These are phyloP conservation scores for Kodamaea derodonti DNA, from an alignment of 1,139 yeast genomes.

Conservation along the genomic window DNA sequence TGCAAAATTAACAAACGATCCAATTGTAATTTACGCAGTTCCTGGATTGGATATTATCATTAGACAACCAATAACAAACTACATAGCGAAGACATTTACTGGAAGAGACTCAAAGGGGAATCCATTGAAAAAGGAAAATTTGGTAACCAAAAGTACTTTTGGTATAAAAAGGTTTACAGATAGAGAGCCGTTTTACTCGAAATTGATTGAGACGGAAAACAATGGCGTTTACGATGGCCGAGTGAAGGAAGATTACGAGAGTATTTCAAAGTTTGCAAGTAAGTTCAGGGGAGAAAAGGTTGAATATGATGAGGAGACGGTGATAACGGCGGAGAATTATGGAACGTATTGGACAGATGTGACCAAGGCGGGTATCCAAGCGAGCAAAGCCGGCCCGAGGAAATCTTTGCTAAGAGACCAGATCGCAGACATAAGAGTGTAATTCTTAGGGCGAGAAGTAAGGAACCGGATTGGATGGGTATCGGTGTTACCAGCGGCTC, in stretches of 20 bases:
- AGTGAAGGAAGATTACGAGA: conserved; percentile 4
- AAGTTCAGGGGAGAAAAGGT: conserved; percentile 3
- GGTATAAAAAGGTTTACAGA: conserved; percentile 23
- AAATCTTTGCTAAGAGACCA: no score
- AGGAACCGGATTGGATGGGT: no score
- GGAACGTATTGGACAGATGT: conserved; percentile 11
- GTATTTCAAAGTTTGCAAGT: conserved; percentile 8
- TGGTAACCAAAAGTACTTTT: conserved; percentile 23
- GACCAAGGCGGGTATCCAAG: background rate
- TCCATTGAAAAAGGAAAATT: conserved; percentile 28
- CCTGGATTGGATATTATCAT: conserved; percentile 27
- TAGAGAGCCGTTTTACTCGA: conserved; percentile 22
- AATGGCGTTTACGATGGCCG: conserved; percentile 3
- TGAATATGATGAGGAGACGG: conserved; percentile 4
- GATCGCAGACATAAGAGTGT: no score
- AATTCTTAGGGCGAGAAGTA: no score
- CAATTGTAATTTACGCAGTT: conserved; percentile 33
- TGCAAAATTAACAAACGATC: conserved; percentile 22
- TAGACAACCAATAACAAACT: conserved; percentile 35
- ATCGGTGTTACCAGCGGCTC: no score
- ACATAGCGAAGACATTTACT: conserved; percentile 29
- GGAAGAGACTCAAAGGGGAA: conserved; percentile 40
- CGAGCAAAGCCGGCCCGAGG: no score
- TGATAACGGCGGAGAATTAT: conserved; percentile 4
- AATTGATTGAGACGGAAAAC: conserved; percentile 19